Evolutionary conservation across 805 yeast species (phyloP), one percentile per base, ranked within the genome.

Genomic region (Zygosaccharomyces siamensis): DNA sequence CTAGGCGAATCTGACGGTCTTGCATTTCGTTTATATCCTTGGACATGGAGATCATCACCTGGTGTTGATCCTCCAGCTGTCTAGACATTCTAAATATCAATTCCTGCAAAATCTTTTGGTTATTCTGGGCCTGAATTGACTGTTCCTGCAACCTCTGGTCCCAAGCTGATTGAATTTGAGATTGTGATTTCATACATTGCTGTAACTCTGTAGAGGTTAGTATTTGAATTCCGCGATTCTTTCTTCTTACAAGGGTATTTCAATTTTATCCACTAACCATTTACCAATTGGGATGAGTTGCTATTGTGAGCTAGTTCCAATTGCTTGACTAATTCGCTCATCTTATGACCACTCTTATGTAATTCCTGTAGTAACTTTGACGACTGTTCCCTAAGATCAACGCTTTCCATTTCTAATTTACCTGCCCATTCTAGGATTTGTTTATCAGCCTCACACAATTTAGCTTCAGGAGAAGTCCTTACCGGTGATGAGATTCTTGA

Each of bases 351-450:
- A 37, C 52, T 60, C 31, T 50, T 50, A 16, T 54, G 48, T 35
- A 64, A 39, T 7, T 48, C 52, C 21, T 46, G 42, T 5, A 63
- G 36, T 24, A 65, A 45, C 30, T 43, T 47, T 3, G 48, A 38
- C 1, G 68, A 59, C 28, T 64, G 61, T 10, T 69, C 68, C 37
- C 77, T 60, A 23, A 75, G 55, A 27, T 74, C 79, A 1, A 73
- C 62, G 11, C 74, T 67, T 50, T 78, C 82, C 45, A 77, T 50
- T 52, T 78, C 83, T 16, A 78, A 56, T 31, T 72, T 69, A 4
- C 76, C 71, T 0, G 81, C 81, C 82, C 81, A 78, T 53, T 63
- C 62, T 8, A 71, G 61, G 28, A 61, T 70, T 63, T 64, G 74
- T 53, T 60, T 64, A 41, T 63, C 69, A 32, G 67, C 58, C 39